These are phyloP conservation scores for Pogostemon cablin DNA, from an alignment of 257 asterid genomes.

Conservation along the genomic window DNA sequence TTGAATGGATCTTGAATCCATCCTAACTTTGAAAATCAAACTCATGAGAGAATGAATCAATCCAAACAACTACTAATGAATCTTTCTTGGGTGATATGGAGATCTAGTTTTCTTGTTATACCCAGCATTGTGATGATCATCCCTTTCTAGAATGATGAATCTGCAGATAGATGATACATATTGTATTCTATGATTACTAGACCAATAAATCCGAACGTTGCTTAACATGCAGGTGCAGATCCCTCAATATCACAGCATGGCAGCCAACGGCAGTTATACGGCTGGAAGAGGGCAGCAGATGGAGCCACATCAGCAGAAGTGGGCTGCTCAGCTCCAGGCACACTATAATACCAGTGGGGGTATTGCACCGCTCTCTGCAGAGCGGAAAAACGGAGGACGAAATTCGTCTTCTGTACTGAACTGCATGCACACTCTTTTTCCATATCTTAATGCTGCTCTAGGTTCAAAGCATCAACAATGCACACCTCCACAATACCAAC, in stretches of 20 bases:
- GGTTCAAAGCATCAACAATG: constrained; percentile 47
- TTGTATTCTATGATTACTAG: no score
- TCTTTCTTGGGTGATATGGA: background rate
- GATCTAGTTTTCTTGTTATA: no score
- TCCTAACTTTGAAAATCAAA: no score
- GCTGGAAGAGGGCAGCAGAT: constrained; percentile 35
- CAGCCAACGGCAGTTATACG: constrained; percentile 31
- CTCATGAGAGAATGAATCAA: no score
- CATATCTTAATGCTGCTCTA: constrained; percentile 47
- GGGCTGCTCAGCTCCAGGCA: constrained; percentile 39
- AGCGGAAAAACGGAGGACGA: constrained; percentile 43
- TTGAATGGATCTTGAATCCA: no score
- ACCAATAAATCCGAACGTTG: background rate
- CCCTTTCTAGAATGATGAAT: no score
- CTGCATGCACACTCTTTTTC: constrained; percentile 49
- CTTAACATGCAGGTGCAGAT: constrained; percentile 47
- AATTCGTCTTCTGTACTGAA: constrained; percentile 44
- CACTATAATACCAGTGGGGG: constrained; percentile 40
- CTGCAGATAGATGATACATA: no score
- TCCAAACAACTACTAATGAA: background rate
- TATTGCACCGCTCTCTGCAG: no score
- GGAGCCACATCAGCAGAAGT: constrained; percentile 25
- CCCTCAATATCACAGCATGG: constrained; percentile 46
- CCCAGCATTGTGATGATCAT: no score
- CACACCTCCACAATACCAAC: constrained; percentile 47